phyloP scores from a whole-genome alignment of 495 filamentous ascomycete genomes.

The Aspergillus cristatus region DNA sequence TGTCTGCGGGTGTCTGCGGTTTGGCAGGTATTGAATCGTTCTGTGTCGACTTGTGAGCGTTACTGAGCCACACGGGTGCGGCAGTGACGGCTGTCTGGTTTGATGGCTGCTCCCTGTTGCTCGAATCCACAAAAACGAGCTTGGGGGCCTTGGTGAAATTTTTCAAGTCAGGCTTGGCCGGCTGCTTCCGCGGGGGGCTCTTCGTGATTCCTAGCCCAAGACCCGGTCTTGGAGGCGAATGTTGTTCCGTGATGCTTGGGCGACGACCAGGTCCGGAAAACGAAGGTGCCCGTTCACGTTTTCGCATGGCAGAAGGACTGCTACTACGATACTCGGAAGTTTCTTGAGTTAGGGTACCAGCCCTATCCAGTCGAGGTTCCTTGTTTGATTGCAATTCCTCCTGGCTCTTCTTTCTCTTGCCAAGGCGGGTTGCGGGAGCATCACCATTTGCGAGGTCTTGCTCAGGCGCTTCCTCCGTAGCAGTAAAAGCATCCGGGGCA shows the following conservation, averaged over 20 bases:
- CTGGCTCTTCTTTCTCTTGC: slow-evolving; percentile 21
- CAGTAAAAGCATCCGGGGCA: no score
- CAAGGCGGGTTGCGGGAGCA: slow-evolving; percentile 1
- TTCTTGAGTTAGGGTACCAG: not conserved
- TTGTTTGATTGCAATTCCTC: slow-evolving; percentile 16
- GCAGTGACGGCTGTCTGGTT: not conserved
- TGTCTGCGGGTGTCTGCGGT: slow-evolving; percentile 5
- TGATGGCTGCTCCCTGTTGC: no score
- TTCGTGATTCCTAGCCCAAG: slow-evolving; percentile 6
- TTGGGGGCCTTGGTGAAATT: not conserved
- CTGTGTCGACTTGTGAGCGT: slow-evolving; percentile 7
- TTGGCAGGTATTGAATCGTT: slow-evolving; percentile 7
- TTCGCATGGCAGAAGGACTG: slow-evolving; percentile 9
- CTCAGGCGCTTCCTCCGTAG: no score
- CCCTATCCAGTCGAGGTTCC: slow-evolving; percentile 14
- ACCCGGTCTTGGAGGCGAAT: no score
- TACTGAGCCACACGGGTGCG: slow-evolving; percentile 6
- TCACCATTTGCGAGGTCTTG: not conserved
- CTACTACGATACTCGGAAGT: slow-evolving; percentile 1
- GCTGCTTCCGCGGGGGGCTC: not conserved
- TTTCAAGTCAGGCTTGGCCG: not conserved
- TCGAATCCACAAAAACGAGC: no score
- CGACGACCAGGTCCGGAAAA: slow-evolving; percentile 18
- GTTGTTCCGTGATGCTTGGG: slow-evolving; percentile 10
- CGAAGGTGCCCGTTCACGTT: slow-evolving; percentile 8